These are phyloP conservation scores for Myriosclerotinia scirpicola DNA, from an alignment of 2,329 filamentous ascomycete genomes.

Conservation along the genomic window DNA sequence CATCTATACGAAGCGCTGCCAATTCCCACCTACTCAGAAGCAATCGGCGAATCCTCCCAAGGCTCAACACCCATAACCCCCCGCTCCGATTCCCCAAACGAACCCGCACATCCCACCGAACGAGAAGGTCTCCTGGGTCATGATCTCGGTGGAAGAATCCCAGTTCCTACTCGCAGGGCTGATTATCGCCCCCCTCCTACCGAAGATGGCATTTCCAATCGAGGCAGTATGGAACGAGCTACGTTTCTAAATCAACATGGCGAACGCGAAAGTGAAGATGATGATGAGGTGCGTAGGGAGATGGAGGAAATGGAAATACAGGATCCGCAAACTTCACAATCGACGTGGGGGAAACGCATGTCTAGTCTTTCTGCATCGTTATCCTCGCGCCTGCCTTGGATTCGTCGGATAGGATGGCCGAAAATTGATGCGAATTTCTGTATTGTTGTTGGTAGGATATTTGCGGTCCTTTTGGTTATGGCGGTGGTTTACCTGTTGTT, in stretches of 20 bases:
- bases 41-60: conserved; percentile 61
- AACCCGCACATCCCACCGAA: conserved; percentile 70
- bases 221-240: conserved; percentile 36
- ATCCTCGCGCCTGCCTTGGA: conserved; percentile 39
- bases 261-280: conserved; percentile 48
- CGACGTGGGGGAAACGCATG: conserved; percentile 42
- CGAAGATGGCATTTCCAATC: conserved; percentile 61
- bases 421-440: conserved; percentile 44
- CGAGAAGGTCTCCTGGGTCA: conserved; percentile 71
- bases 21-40: conserved; percentile 84
- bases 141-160: conserved; percentile 45
- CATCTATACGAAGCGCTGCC: conserved; percentile 62
- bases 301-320: conserved; percentile 88
- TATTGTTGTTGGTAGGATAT: conserved; percentile 69
- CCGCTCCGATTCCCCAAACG: conserved; percentile 51
- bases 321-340: conserved; percentile 56
- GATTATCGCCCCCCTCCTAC: conserved; percentile 81
- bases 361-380: conserved; percentile 39
- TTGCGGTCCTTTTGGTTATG: conserved; percentile 73
- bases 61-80: conserved; percentile 61
- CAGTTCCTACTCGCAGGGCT: conserved; percentile 46
- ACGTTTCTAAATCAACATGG: conserved; percentile 55
- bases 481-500: conserved; percentile 82
- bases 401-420: conserved; percentile 37
- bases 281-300: conserved; percentile 70